Base-by-base conservation (phyloP, 2,329 filamentous ascomycete species). In the Penicillium frequentans region DNA sequence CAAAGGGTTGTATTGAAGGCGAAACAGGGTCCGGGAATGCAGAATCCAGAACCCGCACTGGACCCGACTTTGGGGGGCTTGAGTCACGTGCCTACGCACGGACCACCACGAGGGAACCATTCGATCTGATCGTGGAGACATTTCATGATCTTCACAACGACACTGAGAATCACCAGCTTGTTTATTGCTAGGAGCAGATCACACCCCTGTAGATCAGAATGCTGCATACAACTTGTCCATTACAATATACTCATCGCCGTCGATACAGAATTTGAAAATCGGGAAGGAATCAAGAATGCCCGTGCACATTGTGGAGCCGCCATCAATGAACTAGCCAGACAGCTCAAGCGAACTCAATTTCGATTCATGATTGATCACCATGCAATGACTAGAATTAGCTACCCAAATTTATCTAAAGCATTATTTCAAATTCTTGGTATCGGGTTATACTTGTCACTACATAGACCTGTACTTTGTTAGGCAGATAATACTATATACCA, bases 11-110 rank as follows among this genome's bases (percentile, higher is more conserved):
- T 26, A 31, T n/a, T 29, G 7, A 43, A 49, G 49, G 16, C 24
- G 45, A 51, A 50, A 48, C 45, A 50, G 35, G 43, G 31, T 45
- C 47, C 48, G 49, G 44, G 42, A 52, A 48, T 48, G 37, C 27
- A 56, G 42, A 47, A 46, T 52, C 50, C 42, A 53, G 50, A 53
- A 53, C 50, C 29, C 48, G 48, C 33, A 27, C 48, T n/a, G 29
- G 31, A 27, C 48, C 33, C 29, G 31, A 37, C 31, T 37, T 37
- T 37, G 31, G 47, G 47, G 23, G 23, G 48, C 39, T 42, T 23
- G 46, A 24, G 13, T 27, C 56, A 58, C 56, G 57, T 61, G 59
- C 57, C 24, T 1, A 10, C 7, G 59, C 59, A 61, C 59, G 57
- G 59, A 50, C 57, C 57, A 61, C 11, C 39, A 23, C 39, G 39